Evolutionary conservation across 352 stramenopile genomes (phyloP).

Genomic region (Phytophthora lateralis): DNA sequence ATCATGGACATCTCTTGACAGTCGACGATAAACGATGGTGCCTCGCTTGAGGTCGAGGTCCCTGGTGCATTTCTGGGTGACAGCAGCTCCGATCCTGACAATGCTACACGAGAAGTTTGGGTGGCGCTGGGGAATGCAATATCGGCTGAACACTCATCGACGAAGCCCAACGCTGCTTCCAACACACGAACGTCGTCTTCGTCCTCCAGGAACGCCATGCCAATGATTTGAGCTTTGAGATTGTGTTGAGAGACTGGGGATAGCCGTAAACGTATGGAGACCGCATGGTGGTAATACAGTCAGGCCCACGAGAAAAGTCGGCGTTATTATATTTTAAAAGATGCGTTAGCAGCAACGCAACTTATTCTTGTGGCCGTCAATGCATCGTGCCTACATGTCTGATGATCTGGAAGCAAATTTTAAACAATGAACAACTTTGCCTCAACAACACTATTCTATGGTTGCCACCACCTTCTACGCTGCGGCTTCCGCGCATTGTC

Average conservation of each 20-base stretch:
- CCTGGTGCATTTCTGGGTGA: neutral
- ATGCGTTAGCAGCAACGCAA: too few species aligned
- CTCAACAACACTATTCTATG: slow-evolving; percentile 1
- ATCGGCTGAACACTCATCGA: slow-evolving; percentile 2
- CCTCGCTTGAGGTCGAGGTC: neutral
- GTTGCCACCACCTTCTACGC: neutral
- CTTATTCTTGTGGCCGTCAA: too few species aligned
- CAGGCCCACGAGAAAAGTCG: neutral
- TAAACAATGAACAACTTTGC: neutral
- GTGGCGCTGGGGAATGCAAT: neutral
- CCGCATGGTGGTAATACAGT: too few species aligned
- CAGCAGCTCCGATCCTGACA: neutral
- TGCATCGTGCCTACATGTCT: too few species aligned
- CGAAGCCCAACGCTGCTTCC: slow-evolving; percentile 13
- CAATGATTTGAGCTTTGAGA: neutral
- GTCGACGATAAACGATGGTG: slow-evolving; percentile 2
- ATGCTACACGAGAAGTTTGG: neutral
- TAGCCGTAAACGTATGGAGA: neutral
- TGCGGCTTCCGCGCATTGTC: slow-evolving; percentile 6
- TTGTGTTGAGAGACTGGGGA: neutral
- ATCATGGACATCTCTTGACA: neutral
- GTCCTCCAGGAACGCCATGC: slow-evolving; percentile 13
- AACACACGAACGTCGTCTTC: slow-evolving; percentile 14
- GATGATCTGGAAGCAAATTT: too few species aligned
- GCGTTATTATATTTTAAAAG: too few species aligned